Evolutionary conservation across 768 basidiomycete genomes (phyloP), one percentile per base, ranked within the genome.

Genomic region (Podaxis sp.): DNA sequence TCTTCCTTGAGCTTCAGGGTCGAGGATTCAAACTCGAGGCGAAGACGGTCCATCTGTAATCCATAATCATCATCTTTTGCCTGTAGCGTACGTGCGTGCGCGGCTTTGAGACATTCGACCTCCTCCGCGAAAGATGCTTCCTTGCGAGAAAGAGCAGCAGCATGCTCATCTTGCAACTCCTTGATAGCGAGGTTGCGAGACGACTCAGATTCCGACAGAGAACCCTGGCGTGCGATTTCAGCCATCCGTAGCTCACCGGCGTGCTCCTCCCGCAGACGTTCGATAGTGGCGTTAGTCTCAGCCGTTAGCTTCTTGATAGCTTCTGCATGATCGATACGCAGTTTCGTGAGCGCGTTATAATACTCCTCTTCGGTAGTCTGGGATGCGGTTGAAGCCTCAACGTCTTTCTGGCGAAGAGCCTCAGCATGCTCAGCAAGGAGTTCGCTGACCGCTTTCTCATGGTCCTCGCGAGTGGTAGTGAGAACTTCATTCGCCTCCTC

Each of bases 311-410:
- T 83, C 63, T 83, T 82, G 61, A 93, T 75, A 25, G 83, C 78
- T 62, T 86, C 82, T 2, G 82, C 79, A 65, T 94, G 91, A 68
- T 91, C 88, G 13, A 70, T 76, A 46, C 91, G 88, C 51, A 93
- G 81, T 65, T 89, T 90, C 13, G 86, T 89, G 44, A 94, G 76
- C 21, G 85, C 86, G 61, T 91, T 86, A 70, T 92, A 91, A 67
- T 91, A 92, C 68, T 92, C 88, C 66, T 88, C 90, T 67, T 90
- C 89, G 5, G 88, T 91, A 55, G 79, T 82, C 62, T 85, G 84
- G 13, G 91, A 79, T 42, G 78, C 74, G 11, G 79, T 75, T 5
- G 84, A 78, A 27, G 82, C 73, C 62, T 83, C 79, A 10, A 84
- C 85, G 46, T 88, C 86, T 70, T 84, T 85, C 70, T 79, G 77